Percentiles rank a stretch among this genome's conserved stretches.
Evolutionary conservation across 371 early-diverging fungal genomes (phyloP).

Genomic region (Apophysomyces trapeziformis): DNA sequence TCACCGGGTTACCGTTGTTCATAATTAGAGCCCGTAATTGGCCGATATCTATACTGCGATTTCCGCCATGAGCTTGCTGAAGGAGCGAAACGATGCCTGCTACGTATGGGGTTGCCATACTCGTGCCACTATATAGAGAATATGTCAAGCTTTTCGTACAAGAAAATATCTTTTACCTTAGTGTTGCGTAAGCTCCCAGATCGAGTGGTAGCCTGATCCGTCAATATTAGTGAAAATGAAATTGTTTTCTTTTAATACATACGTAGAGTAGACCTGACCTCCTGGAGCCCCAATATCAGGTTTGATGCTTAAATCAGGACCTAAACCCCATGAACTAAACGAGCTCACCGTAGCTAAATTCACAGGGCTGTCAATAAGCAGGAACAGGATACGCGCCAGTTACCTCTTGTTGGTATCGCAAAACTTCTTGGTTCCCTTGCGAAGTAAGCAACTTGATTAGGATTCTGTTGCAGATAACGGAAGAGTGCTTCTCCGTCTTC

Average conservation of each 20-base stretch:
- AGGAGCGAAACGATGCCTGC: slow-evolving; percentile 72
- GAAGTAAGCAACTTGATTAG: slow-evolving; percentile 17
- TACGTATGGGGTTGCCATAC: slow-evolving; percentile 78
- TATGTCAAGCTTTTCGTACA: too few species aligned
- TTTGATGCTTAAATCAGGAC: slow-evolving; percentile 69
- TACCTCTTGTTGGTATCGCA: slow-evolving; percentile 40
- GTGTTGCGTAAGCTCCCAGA: slow-evolving; percentile 44
- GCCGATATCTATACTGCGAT: slow-evolving; percentile 21
- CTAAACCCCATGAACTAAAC: slow-evolving; percentile 73
- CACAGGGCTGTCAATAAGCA: not conserved
- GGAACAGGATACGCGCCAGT: not conserved
- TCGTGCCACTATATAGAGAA: slow-evolving; percentile 52
- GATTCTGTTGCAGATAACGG: slow-evolving; percentile 10
- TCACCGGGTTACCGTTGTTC: slow-evolving; percentile 58
- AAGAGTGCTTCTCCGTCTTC: slow-evolving; percentile 43
- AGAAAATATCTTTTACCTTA: slow-evolving; percentile 23
- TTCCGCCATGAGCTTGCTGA: slow-evolving; percentile 37
- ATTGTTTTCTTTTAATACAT: slow-evolving; percentile 17
- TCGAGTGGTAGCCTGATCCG: slow-evolving; percentile 31
- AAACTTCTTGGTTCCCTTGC: slow-evolving; percentile 29
- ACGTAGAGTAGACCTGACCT: slow-evolving; percentile 75
- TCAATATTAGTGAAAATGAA: not conserved
- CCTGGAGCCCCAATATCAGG: slow-evolving; percentile 78
- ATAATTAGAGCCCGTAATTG: slow-evolving; percentile 42
- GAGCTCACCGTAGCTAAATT: slow-evolving; percentile 35